A percentile compares a stretch with the other conserved stretches of the same genome.
Evolutionary conservation across 1,284 basidiomycete genomes (phyloP).

Genomic region (Kwoniella shivajii): DNA sequence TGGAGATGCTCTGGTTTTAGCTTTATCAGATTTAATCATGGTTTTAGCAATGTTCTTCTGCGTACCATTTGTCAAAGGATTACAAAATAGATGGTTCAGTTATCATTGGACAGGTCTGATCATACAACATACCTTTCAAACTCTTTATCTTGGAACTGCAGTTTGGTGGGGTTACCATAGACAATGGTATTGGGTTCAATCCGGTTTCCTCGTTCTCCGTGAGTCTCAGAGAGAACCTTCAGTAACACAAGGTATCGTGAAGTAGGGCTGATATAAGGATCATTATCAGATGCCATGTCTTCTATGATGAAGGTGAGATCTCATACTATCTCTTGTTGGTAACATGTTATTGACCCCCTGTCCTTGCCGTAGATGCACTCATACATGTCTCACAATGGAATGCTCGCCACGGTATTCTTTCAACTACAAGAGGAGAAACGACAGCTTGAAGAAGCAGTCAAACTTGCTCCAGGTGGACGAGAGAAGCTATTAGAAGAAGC

Average conservation of each 20-base stretch:
- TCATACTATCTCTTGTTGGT: not conserved
- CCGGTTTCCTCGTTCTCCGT: conserved; percentile 89
- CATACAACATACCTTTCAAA: conserved; percentile 78
- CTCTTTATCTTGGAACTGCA: conserved; percentile 66
- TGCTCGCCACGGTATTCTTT: conserved; percentile 64
- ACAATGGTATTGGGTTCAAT: conserved; percentile 98
- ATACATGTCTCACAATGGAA: conserved; percentile 86
- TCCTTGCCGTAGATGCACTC: conserved; percentile 68
- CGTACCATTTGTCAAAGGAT: conserved; percentile 78
- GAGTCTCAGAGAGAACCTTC: conserved; percentile 20
- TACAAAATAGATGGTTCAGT: conserved; percentile 73
- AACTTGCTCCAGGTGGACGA: conserved; percentile 39
- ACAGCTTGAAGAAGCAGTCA: conserved; percentile 40
- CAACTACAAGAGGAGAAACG: conserved; percentile 42
- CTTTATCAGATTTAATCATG: conserved; percentile 79
- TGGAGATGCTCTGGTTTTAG: conserved; percentile 78
- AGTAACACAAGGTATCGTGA: not conserved
- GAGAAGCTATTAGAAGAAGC: conserved; percentile 46
- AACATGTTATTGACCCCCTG: not conserved
- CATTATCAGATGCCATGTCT: conserved; percentile 44
- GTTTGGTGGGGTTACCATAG: conserved; percentile 62
- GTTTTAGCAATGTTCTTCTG: conserved; percentile 72
- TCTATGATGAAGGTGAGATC: conserved; percentile 51
- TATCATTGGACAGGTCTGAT: conserved; percentile 74
- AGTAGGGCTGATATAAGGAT: conserved; percentile 8